A percentile compares a stretch with the other conserved stretches of the same genome.
phyloP scores from a whole-genome alignment of 176 grass and related monocot species.

The Oryza longistaminata region DNA sequence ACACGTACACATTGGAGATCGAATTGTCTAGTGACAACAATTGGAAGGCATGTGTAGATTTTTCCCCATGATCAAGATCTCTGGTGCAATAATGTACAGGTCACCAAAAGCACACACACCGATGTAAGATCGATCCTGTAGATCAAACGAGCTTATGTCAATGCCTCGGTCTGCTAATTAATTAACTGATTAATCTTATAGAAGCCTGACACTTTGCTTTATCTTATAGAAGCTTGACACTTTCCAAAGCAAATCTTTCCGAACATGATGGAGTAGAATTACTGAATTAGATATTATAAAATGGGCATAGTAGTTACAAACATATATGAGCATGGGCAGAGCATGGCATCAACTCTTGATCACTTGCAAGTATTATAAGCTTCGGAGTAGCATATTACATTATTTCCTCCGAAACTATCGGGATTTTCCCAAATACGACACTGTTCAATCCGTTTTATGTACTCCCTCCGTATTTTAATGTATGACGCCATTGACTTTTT shows the following conservation, averaged over 20 bases:
- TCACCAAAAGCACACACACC: constrained; percentile 22
- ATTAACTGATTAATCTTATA: constrained; percentile 3
- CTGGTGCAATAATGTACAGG: constrained; percentile 3
- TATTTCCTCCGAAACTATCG: constrained; percentile 24
- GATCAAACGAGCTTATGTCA: constrained; percentile 34
- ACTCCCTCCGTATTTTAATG: not conserved
- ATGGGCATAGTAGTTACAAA: not conserved
- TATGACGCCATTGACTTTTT: no score
- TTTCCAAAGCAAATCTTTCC: not conserved
- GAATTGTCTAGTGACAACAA: not conserved
- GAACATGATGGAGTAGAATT: constrained; percentile 1
- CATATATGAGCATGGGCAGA: not conserved
- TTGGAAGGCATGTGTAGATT: not conserved
- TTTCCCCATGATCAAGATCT: constrained; percentile 29
- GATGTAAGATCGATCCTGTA: constrained; percentile 45
- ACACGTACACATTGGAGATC: not conserved
- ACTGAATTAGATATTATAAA: not conserved
- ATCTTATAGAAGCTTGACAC: not conserved
- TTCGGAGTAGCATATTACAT: not conserved
- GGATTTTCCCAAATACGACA: not conserved
- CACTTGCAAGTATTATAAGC: not conserved
- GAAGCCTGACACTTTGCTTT: not conserved
- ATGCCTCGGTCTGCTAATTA: constrained; percentile 4
- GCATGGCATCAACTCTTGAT: not conserved
- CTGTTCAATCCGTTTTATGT: not conserved